Evolutionary conservation across 441 rosid species (phyloP), one percentile per base, ranked within the genome.

Genomic region (Jatropha podagrica): DNA sequence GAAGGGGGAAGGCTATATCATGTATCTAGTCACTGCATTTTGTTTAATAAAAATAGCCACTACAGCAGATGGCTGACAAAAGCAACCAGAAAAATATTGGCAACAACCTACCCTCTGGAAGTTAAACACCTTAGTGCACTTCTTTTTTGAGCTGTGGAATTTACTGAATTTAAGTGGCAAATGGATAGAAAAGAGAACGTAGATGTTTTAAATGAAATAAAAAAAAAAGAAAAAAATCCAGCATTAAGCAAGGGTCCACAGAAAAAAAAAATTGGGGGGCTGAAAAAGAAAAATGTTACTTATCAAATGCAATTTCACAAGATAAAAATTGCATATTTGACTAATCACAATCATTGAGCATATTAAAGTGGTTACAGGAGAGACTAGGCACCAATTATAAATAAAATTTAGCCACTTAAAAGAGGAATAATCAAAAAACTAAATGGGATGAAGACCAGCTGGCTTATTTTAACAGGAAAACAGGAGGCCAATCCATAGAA

Each of bases 331-430:
- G 14, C 66, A 73, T 38, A 49, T 51, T 64, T 54, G 18, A 12
- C 59, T 62, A 48, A 61, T 63, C 9, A 32, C 1, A 7, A 18
- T 4, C 15, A 10, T 18, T 61, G 4, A 64, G 12, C 27, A 55
- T 54, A 11, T 71, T 5, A 40, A 40, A 69, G 46, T 66, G 52
- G 62, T 46, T 4, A 55, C 23, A 15, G 13, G 52, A 46, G 58
- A 42, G 44, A 69, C 49, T 55, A 11, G 37, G 26, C 60, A 74
- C 54, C 13, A 26, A 68, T 27, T 20, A 38, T 9, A 38, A 71
- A 42, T 46, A 59, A 68, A 42, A 67, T 27, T 18, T 12, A 15
- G 71, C 81, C n/a, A 61, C 70, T 42, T 64, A 20, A 48, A 68
- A 62, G 15, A n/a, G 41, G 46, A 48, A 70, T 65, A 26, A 23